A percentile compares a stretch with the other conserved stretches of the same genome.
phyloP scores from a whole-genome alignment of 139 green algal species.

The Coelastrella sp. region DNA sequence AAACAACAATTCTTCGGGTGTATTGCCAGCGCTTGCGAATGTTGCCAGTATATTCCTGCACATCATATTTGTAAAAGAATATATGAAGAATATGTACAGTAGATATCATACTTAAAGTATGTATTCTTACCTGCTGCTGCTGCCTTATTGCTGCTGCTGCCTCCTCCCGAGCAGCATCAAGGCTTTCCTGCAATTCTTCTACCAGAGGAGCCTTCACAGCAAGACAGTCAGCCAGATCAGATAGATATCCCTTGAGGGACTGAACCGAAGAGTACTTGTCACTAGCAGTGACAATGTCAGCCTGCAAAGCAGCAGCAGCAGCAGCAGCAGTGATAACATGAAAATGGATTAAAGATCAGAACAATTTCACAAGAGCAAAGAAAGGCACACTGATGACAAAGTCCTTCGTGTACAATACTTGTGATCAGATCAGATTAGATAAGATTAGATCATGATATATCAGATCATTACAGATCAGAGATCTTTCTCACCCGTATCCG shows the following conservation, averaged over 20 bases:
- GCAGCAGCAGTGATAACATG: neutral
- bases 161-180: constrained; percentile 43
- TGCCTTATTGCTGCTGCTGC: constrained; percentile 13
- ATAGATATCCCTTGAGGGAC: constrained; percentile 80
- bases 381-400: too few species aligned
- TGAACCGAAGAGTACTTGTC: constrained; percentile 80
- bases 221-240: constrained; percentile 69
- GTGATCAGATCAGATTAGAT: neutral
- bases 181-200: constrained; percentile 59
- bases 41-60: too few species aligned
- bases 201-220: constrained; percentile 26
- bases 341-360: neutral
- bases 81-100: too few species aligned
- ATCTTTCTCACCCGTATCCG: constrained; percentile 17
- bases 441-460: neutral
- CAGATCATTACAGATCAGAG: neutral
- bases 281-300: constrained; percentile 39
- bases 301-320: constrained; percentile 30
- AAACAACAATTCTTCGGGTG: too few species aligned
- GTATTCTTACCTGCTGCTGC: constrained; percentile 33
- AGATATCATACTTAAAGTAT: too few species aligned
- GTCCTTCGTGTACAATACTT: neutral
- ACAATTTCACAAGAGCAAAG: too few species aligned
- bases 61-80: too few species aligned
- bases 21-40: too few species aligned